A percentile compares a stretch with the other conserved stretches of the same genome.
Conservation (phyloP, 2,329 filamentous ascomycete species). For the Stemphylium beticola region DNA sequence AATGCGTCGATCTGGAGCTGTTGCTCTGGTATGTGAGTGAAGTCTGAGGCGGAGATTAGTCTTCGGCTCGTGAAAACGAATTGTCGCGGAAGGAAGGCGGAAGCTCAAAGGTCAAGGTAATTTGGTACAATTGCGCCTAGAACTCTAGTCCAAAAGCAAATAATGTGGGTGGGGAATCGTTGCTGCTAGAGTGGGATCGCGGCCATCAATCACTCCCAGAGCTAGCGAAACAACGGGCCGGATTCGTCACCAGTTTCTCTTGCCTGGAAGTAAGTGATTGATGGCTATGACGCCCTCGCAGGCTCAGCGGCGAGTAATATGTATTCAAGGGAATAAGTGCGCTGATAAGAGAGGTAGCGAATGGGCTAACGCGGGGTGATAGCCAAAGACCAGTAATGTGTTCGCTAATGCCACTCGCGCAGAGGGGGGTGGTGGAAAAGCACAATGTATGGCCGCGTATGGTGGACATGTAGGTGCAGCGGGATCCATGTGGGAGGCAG, state of each 20-base stretch:
- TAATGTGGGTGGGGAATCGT: constrained; percentile 16
- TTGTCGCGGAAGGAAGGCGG: not conserved
- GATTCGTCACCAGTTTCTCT: constrained; percentile 28
- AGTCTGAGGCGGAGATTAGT: constrained; percentile 26
- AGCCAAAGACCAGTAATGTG: constrained; percentile 13
- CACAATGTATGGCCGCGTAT: constrained; percentile 17
- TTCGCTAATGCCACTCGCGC: constrained; percentile 33
- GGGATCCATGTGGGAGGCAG: constrained; percentile 20
- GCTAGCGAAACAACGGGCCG: constrained; percentile 17
- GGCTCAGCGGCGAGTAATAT: constrained; percentile 33
- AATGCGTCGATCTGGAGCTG: constrained; percentile 31
- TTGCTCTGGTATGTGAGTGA: constrained; percentile 29
- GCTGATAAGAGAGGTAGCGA: constrained; percentile 45
- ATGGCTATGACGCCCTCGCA: constrained; percentile 33
- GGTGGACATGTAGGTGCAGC: constrained; percentile 22
- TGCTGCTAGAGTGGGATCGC: constrained; percentile 11
- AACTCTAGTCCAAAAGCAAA: constrained; percentile 28
- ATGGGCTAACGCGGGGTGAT: constrained; percentile 42
- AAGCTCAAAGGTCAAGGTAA: not conserved
- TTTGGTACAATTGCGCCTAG: constrained; percentile 7
- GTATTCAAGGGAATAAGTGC: constrained; percentile 27
- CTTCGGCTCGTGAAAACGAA: not conserved
- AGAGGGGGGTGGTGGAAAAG: constrained; percentile 24
- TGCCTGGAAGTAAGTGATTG: constrained; percentile 22
- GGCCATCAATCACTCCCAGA: constrained; percentile 17